Evolutionary conservation across 441 rosid genomes (phyloP).

Genomic region (Gossypium davidsonii): DNA sequence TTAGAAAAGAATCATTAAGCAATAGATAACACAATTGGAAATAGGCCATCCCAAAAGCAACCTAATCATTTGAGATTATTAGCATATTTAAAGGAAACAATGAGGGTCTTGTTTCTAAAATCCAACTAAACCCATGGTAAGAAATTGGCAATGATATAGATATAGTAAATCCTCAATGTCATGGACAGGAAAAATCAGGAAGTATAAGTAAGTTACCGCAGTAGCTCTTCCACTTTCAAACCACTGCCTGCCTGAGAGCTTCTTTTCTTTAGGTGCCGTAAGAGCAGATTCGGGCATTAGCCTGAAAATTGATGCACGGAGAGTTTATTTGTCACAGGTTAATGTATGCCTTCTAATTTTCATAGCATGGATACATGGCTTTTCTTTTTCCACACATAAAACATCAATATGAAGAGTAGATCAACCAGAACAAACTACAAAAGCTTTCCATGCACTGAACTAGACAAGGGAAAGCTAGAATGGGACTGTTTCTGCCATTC

Average conservation of each 20-base stretch:
- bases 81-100: neutral
- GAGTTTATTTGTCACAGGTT: neutral
- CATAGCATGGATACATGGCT: neutral
- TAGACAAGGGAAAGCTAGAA: neutral
- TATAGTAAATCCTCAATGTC: neutral
- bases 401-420: neutral
- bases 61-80: neutral
- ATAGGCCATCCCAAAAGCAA: neutral
- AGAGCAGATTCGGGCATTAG: conserved; percentile 93
- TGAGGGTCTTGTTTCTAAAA: neutral
- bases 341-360: neutral
- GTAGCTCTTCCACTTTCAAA: conserved; percentile 82
- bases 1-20: neutral
- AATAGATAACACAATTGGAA: neutral
- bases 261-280: conserved; percentile 69
- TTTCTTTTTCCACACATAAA: neutral
- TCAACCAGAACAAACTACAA: conserved; percentile 1
- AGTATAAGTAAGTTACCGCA: conserved; percentile 23
- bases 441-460: neutral
- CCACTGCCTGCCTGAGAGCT: conserved; percentile 89
- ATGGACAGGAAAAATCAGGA: neutral
- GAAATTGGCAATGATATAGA: neutral
- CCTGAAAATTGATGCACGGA: conserved; percentile 33
- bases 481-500: neutral
- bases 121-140: neutral